These are phyloP conservation scores for Pisolithus sp. DNA, from an alignment of 768 basidiomycete genomes.

Conservation along the genomic window DNA sequence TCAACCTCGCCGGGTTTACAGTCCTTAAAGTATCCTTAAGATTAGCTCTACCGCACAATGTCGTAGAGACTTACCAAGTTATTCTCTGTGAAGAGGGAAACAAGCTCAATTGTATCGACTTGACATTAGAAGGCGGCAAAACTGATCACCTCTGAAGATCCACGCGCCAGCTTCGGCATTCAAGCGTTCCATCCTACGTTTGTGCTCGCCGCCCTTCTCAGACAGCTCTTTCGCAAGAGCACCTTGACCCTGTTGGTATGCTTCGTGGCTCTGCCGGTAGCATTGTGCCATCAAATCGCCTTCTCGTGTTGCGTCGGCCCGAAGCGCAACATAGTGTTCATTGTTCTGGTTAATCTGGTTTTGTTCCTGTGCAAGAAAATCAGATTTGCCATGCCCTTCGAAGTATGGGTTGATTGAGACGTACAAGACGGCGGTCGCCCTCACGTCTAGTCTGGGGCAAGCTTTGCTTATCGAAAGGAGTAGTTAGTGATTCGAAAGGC, in stretches of 20 bases:
- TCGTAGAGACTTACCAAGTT: slow-evolving; percentile 46
- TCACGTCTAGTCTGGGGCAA: slow-evolving; percentile 11
- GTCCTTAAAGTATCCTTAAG: slow-evolving; percentile 35
- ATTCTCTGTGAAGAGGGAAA: slow-evolving; percentile 45
- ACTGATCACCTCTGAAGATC: slow-evolving; percentile 69
- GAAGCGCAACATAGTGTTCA: slow-evolving; percentile 59
- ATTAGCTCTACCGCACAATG: neutral
- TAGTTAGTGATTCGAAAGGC: slow-evolving; percentile 4
- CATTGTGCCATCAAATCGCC: slow-evolving; percentile 71
- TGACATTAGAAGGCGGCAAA: neutral
- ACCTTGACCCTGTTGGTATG: slow-evolving; percentile 68
- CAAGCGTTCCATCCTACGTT: slow-evolving; percentile 67
- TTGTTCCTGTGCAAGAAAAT: slow-evolving; percentile 34
- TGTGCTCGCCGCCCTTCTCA: slow-evolving; percentile 73
- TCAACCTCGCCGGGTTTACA: slow-evolving; percentile 73
- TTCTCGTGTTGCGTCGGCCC: slow-evolving; percentile 70
- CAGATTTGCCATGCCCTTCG: neutral
- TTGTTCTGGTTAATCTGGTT: slow-evolving; percentile 65
- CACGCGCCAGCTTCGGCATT: slow-evolving; percentile 81
- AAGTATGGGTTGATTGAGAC: neutral
- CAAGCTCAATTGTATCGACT: neutral
- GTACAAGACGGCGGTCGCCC: slow-evolving; percentile 14
- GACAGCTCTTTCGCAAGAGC: slow-evolving; percentile 78
- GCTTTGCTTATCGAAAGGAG: slow-evolving; percentile 5
- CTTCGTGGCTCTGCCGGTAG: slow-evolving; percentile 69